Evolutionary conservation across 2,329 filamentous ascomycete species (phyloP).

Genomic region (Neopestalotiopsis rosae): DNA sequence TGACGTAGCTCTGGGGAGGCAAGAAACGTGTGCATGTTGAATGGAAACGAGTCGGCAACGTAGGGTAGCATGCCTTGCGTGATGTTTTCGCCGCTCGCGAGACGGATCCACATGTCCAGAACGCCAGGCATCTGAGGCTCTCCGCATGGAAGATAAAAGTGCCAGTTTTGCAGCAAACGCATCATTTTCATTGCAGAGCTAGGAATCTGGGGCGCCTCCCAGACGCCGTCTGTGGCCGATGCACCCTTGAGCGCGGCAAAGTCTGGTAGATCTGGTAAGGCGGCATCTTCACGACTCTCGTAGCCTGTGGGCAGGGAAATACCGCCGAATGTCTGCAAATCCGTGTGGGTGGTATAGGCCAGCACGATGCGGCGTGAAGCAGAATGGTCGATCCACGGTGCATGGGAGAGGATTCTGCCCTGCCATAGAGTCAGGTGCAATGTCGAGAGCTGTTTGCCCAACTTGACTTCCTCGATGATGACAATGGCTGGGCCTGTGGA

Average conservation of each 20-base stretch:
- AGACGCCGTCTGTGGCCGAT: neutral
- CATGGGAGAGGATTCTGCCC: conserved; percentile 19
- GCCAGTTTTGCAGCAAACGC: neutral
- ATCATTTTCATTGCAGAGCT: neutral
- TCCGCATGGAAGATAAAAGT: neutral
- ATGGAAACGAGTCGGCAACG: neutral
- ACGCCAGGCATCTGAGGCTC: neutral
- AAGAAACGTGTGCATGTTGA: neutral
- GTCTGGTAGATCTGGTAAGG: neutral
- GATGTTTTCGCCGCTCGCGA: neutral
- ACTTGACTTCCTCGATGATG: neutral
- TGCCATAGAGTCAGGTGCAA: conserved; percentile 30
- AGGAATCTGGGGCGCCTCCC: neutral
- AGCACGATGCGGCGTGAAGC: neutral
- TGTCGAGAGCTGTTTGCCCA: neutral
- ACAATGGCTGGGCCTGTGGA: neutral
- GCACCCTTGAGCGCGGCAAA: neutral
- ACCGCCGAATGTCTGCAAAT: neutral
- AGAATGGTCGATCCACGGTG: neutral
- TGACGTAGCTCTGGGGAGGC: neutral
- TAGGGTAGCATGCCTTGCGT: neutral
- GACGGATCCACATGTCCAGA: neutral
- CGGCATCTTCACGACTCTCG: neutral
- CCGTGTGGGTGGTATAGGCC: neutral
- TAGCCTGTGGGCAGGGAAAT: neutral